phyloP scores from a whole-genome alignment of 2,329 filamentous ascomycete genomes.

The Colletotrichum aenigma region DNA sequence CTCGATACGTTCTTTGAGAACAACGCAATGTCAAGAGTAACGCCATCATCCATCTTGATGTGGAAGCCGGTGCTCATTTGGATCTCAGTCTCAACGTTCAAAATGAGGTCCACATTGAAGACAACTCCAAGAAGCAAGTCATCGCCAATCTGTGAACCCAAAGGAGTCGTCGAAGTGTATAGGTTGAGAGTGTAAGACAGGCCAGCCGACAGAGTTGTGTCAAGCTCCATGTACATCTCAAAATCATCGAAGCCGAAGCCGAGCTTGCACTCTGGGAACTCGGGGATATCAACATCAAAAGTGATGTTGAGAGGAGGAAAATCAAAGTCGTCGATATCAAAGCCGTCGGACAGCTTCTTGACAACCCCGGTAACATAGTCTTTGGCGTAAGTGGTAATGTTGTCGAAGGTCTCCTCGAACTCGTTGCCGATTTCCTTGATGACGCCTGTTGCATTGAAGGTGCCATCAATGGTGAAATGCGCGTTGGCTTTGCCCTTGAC shows the following conservation, averaged over 20 bases:
- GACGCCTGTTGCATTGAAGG: slow-evolving; percentile 42
- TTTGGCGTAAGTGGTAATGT: slow-evolving; percentile 36
- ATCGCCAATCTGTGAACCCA: slow-evolving; percentile 45
- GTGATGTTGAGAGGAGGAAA: slow-evolving; percentile 43
- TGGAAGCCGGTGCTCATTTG: slow-evolving; percentile 60
- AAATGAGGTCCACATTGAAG: slow-evolving; percentile 55
- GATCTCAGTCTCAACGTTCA: slow-evolving; percentile 49
- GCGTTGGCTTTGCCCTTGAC: slow-evolving; percentile 50
- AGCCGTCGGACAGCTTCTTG: slow-evolving; percentile 27
- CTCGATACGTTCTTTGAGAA: slow-evolving; percentile 53
- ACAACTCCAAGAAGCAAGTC: slow-evolving; percentile 48
- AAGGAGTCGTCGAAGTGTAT: slow-evolving; percentile 46
- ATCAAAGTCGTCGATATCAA: slow-evolving; percentile 33
- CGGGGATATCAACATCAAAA: slow-evolving; percentile 46
- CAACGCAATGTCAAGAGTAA: slow-evolving; percentile 51
- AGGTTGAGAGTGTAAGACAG: slow-evolving; percentile 53
- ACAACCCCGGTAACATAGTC: slow-evolving; percentile 33
- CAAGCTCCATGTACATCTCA: slow-evolving; percentile 56
- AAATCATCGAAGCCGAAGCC: slow-evolving; percentile 53
- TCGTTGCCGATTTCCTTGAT: slow-evolving; percentile 35
- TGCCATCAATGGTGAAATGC: slow-evolving; percentile 42
- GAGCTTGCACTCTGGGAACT: slow-evolving; percentile 47
- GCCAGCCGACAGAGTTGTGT: slow-evolving; percentile 43
- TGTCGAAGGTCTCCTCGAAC: slow-evolving; percentile 34
- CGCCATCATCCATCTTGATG: slow-evolving; percentile 55